Evolutionary conservation across 2,329 filamentous ascomycete genomes (phyloP).

Genomic region (Tolypocladium album): DNA sequence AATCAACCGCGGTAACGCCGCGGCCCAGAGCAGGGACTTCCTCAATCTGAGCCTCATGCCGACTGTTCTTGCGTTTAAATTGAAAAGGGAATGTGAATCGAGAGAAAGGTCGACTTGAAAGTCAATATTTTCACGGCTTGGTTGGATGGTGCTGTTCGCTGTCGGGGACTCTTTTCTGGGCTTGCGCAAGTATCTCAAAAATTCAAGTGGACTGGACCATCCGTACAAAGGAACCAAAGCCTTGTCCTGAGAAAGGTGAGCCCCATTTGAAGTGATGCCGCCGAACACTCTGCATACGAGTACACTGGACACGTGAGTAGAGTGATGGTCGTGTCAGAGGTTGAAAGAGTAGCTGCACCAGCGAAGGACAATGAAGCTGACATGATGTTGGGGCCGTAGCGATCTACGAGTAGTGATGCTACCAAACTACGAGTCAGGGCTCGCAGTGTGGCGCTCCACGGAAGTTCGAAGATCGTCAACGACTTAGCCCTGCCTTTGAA

Average conservation of each 20-base stretch:
- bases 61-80: not conserved
- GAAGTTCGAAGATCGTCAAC: not conserved
- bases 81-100: not conserved
- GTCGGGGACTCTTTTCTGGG: not conserved
- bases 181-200: not conserved
- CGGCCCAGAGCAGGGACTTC: not conserved
- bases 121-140: not conserved
- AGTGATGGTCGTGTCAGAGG: not conserved
- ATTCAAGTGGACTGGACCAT: not conserved
- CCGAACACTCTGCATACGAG: not conserved
- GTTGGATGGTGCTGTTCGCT: not conserved
- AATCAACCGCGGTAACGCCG: slow-evolving; percentile 14
- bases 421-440: not conserved
- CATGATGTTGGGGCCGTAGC: too few species aligned
- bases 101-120: not conserved
- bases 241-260: not conserved
- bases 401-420: not conserved
- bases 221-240: not conserved
- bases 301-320: not conserved
- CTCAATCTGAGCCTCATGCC: not conserved
- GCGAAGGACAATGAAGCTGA: not conserved
- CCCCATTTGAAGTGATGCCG: not conserved
- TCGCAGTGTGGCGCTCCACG: not conserved
- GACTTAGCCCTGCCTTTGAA: not conserved
- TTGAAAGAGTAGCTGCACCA: not conserved